phyloP scores from a whole-genome alignment of 768 basidiomycete genomes.

The Cubamyces sp. region DNA sequence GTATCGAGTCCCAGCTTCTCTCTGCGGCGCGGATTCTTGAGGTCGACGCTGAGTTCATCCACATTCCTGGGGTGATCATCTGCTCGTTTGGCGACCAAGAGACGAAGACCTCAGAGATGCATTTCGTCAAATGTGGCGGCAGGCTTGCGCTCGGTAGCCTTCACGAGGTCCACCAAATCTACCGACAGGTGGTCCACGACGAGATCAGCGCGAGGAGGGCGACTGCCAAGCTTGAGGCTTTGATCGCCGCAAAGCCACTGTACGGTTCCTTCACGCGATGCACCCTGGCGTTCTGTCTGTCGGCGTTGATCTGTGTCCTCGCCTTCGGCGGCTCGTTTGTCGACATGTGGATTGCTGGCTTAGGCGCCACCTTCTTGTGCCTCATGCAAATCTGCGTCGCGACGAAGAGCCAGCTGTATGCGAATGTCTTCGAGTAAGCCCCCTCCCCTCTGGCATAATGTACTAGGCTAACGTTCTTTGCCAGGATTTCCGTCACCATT shows the following conservation, averaged over 20 bases:
- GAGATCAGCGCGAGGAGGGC: slow-evolving; percentile 85
- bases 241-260: slow-evolving; percentile 67
- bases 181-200: slow-evolving; percentile 89
- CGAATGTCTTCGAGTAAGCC: slow-evolving; percentile 90
- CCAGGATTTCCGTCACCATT: slow-evolving; percentile 81
- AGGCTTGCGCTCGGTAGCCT: slow-evolving; percentile 83
- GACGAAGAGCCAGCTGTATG: slow-evolving; percentile 77
- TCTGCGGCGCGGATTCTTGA: slow-evolving; percentile 90
- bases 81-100: slow-evolving; percentile 90
- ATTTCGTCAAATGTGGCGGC: slow-evolving; percentile 82
- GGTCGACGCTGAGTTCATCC: slow-evolving; percentile 89
- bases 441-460: neutral
- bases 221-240: slow-evolving; percentile 58
- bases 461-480: neutral
- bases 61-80: slow-evolving; percentile 80
- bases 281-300: slow-evolving; percentile 68
- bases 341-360: slow-evolving; percentile 84
- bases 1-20: slow-evolving; percentile 89
- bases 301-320: slow-evolving; percentile 79
- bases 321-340: slow-evolving; percentile 84
- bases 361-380: slow-evolving; percentile 66
- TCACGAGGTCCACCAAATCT: slow-evolving; percentile 83
- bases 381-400: slow-evolving; percentile 77
- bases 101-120: slow-evolving; percentile 86
- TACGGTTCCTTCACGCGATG: slow-evolving; percentile 68